Conservation (phyloP, 2,329 filamentous ascomycete species). For the Magnaporthiopsis incrustans region DNA sequence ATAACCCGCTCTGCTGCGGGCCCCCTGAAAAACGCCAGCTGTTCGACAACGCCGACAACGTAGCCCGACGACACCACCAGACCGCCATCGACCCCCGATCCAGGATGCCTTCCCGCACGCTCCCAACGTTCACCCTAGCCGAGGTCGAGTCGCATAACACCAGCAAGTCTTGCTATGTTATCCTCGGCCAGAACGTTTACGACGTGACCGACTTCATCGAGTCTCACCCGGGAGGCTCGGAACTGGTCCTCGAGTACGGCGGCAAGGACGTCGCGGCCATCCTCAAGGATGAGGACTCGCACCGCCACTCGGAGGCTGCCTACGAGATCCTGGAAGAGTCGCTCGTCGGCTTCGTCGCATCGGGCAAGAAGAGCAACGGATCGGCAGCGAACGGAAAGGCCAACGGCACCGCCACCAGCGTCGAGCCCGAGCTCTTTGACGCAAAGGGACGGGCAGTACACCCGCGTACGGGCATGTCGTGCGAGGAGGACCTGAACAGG, state of each 20-base stretch:
- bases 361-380: slow-evolving; percentile 41
- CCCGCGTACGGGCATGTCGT: slow-evolving; percentile 78
- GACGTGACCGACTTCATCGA: slow-evolving; percentile 89
- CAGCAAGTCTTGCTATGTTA: slow-evolving; percentile 83
- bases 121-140: slow-evolving; percentile 73
- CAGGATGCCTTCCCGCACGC: slow-evolving; percentile 67
- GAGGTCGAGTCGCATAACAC: slow-evolving; percentile 79
- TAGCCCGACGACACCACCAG: background rate
- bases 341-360: slow-evolving; percentile 70
- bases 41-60: background rate
- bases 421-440: slow-evolving; percentile 26
- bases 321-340: slow-evolving; percentile 91
- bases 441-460: slow-evolving; percentile 31
- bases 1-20: background rate
- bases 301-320: slow-evolving; percentile 83
- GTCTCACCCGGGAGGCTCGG: slow-evolving; percentile 82
- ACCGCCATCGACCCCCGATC: background rate
- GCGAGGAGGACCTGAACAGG: slow-evolving; percentile 74
- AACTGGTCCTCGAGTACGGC: slow-evolving; percentile 81
- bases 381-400: slow-evolving; percentile 23
- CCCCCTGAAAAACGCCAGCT: background rate
- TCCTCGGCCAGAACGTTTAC: slow-evolving; percentile 82
- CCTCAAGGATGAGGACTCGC: slow-evolving; percentile 73
- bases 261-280: slow-evolving; percentile 81
- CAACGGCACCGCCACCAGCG: slow-evolving; percentile 24